Percentiles rank a stretch among this genome's conserved stretches.
phyloP scores from a whole-genome alignment of 768 basidiomycete species.

The Coprinellus aureogranulatus region DNA sequence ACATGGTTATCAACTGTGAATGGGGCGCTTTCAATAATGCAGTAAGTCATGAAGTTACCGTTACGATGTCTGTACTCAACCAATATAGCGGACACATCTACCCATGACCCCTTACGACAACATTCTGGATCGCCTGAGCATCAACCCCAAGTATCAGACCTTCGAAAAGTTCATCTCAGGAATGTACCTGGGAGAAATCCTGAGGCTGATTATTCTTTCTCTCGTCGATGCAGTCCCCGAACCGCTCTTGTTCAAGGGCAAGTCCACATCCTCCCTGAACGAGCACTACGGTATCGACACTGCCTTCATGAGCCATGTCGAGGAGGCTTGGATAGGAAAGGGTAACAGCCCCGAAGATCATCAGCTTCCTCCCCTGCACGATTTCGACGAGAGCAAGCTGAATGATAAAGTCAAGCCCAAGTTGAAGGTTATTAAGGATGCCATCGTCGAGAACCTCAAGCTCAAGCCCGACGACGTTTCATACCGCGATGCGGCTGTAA shows the following conservation, averaged over 20 bases:
- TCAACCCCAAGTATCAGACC: slow-evolving; percentile 89
- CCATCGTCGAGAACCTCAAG: slow-evolving; percentile 62
- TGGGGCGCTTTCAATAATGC: slow-evolving; percentile 98
- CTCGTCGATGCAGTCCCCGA: slow-evolving; percentile 74
- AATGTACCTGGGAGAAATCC: slow-evolving; percentile 97
- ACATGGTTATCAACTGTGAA: slow-evolving; percentile 96
- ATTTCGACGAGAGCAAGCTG: slow-evolving; percentile 33
- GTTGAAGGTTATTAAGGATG: slow-evolving; percentile 54
- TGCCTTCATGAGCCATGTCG: slow-evolving; percentile 83
- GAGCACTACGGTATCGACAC: slow-evolving; percentile 94
- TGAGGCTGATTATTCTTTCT: slow-evolving; percentile 79
- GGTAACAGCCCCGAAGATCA: slow-evolving; percentile 27
- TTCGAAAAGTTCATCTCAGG: slow-evolving; percentile 99
- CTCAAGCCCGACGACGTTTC: slow-evolving; percentile 56
- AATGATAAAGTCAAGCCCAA: slow-evolving; percentile 31
- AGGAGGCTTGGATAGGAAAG: slow-evolving; percentile 66
- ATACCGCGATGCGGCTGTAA: slow-evolving; percentile 55
- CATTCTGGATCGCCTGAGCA: slow-evolving; percentile 86
- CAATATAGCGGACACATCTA: slow-evolving; percentile 60
- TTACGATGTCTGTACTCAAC: neutral
- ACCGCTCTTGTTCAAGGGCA: slow-evolving; percentile 77
- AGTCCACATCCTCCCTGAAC: slow-evolving; percentile 70
- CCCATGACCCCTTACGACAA: slow-evolving; percentile 91
- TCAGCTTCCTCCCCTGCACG: slow-evolving; percentile 34
- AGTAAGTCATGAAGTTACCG: slow-evolving; percentile 42